Conservation (phyloP, 345 rosid genomes). For the Eucalyptus pauciflora region DNA sequence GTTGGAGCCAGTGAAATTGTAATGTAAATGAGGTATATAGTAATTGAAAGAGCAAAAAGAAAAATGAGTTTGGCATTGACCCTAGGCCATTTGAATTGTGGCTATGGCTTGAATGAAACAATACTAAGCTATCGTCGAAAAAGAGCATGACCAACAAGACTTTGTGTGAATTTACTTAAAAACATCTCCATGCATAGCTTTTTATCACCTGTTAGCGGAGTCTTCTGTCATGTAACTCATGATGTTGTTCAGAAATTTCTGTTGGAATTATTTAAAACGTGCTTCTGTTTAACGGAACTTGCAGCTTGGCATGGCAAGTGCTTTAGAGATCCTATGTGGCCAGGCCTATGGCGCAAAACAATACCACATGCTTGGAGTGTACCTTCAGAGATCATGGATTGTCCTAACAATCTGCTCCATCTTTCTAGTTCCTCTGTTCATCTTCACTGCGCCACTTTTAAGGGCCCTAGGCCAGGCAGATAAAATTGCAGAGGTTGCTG, state of each 20-base stretch:
- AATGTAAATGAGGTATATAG: neutral
- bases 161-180: neutral
- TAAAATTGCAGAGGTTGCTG: constrained; percentile 28
- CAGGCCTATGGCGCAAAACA: constrained; percentile 75
- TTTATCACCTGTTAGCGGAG: neutral
- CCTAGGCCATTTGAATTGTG: neutral
- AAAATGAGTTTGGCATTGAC: neutral
- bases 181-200: neutral
- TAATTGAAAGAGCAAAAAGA: neutral
- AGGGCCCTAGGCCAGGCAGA: constrained; percentile 46
- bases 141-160: neutral
- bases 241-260: neutral
- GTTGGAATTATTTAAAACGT: neutral
- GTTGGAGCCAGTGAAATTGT: neutral
- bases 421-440: constrained; percentile 37
- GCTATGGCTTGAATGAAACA: neutral
- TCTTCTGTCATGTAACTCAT: neutral
- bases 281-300: neutral
- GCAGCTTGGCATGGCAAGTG: constrained; percentile 88
- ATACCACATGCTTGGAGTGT: constrained; percentile 68
- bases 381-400: constrained; percentile 82
- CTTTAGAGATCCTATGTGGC: constrained; percentile 74
- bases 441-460: constrained; percentile 42
- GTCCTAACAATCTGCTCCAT: constrained; percentile 21
- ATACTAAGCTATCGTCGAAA: neutral